Conservation (phyloP, 345 rosid genomes). For the Citrus trifoliata region DNA sequence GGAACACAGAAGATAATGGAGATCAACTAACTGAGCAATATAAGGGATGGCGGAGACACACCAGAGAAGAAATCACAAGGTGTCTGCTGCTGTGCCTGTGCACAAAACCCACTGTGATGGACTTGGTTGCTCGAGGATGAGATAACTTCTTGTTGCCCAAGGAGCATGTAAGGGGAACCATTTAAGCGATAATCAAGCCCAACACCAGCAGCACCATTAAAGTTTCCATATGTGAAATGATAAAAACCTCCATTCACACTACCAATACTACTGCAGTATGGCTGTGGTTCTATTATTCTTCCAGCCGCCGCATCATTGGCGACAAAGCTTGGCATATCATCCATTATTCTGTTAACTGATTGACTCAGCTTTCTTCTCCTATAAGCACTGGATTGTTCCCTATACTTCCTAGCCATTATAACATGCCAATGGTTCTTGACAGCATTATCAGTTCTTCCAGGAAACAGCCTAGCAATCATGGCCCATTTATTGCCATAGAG, state of each 20-base stretch:
- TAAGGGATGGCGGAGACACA: neutral
- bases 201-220: slow-evolving; percentile 19
- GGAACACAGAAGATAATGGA: neutral
- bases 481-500: slow-evolving; percentile 99
- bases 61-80: slow-evolving; percentile 37
- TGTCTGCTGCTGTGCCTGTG: slow-evolving; percentile 19
- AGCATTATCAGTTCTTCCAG: slow-evolving; percentile 98
- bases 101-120: slow-evolving; percentile 20
- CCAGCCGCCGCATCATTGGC: slow-evolving; percentile 22
- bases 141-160: slow-evolving; percentile 17
- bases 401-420: slow-evolving; percentile 90
- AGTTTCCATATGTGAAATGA: slow-evolving; percentile 19
- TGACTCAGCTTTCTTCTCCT: slow-evolving; percentile 65
- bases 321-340: slow-evolving; percentile 27
- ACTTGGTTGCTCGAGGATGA: slow-evolving; percentile 7
- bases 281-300: slow-evolving; percentile 17
- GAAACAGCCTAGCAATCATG: slow-evolving; percentile 93
- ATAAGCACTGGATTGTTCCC: slow-evolving; percentile 77
- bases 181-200: slow-evolving; percentile 20
- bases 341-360: slow-evolving; percentile 30
- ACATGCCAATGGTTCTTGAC: slow-evolving; percentile 99
- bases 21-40: neutral
- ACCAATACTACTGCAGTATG: slow-evolving; percentile 15
- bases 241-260: slow-evolving; percentile 17
- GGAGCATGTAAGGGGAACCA: slow-evolving; percentile 20